Conservation (phyloP, 306 rosid genomes). For the Vigna reflexopilosa region DNA sequence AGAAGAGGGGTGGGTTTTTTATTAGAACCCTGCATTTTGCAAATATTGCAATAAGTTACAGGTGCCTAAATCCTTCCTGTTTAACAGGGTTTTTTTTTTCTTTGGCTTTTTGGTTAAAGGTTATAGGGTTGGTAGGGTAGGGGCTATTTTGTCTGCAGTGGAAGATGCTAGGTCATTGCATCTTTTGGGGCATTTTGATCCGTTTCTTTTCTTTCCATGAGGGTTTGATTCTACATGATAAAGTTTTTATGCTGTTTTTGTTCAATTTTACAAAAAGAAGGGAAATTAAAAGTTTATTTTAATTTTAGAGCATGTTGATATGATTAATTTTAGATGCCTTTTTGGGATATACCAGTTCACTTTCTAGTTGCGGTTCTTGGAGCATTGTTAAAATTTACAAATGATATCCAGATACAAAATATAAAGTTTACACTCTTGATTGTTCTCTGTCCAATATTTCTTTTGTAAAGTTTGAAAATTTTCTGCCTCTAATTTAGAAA, state of each 20-base stretch:
- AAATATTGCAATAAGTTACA: conserved; percentile 91
- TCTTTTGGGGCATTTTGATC: conserved; percentile 79
- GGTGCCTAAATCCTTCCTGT: conserved; percentile 83
- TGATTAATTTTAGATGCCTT: background rate
- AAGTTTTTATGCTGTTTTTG: conserved; percentile 65
- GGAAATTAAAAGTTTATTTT: conserved; percentile 56
- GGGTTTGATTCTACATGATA: conserved; percentile 74
- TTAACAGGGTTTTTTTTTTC: conserved; percentile 46
- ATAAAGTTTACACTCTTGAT: background rate
- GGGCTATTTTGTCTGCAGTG: conserved; percentile 73
- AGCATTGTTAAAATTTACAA: background rate
- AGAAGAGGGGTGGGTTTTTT: conserved; percentile 66
- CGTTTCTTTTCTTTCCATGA: conserved; percentile 55
- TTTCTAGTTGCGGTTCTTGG: conserved; percentile 4
- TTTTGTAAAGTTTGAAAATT: background rate
- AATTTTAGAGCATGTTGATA: conserved; percentile 46
- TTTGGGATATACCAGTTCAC: background rate
- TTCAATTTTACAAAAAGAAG: conserved; percentile 62
- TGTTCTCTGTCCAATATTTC: background rate
- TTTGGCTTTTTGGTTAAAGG: conserved; percentile 51
- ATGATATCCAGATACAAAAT: conserved; percentile 10
- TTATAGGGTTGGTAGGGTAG: conserved; percentile 62
- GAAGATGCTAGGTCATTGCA: conserved; percentile 70
- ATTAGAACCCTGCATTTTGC: conserved; percentile 85
- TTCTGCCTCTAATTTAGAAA: background rate